Percentiles rank a stretch among this genome's conserved stretches.
These are phyloP conservation scores for Solanum sejunctum DNA, from an alignment of 257 asterid genomes.

Conservation along the genomic window DNA sequence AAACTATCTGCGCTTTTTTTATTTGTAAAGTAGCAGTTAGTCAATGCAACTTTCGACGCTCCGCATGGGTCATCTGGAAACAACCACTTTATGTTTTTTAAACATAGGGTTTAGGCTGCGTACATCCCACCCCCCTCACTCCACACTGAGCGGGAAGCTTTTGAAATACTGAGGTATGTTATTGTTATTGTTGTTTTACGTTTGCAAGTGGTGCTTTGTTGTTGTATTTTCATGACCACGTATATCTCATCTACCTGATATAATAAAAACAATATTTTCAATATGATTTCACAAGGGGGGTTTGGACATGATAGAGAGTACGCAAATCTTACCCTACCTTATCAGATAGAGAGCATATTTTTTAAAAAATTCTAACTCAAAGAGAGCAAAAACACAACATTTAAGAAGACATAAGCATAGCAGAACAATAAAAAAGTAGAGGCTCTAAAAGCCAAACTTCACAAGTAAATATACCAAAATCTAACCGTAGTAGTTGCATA, in stretches of 20 bases:
- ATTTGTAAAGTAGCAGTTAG: no score
- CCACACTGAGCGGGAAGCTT: no score
- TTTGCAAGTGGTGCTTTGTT: slow-evolving; percentile 22
- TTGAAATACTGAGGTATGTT: no score
- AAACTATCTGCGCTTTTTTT: no score
- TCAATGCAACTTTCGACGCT: no score
- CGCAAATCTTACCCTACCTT: not conserved
- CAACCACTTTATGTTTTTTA: no score
- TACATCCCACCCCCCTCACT: no score
- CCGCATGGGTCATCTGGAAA: no score
- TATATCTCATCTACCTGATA: slow-evolving; percentile 31
- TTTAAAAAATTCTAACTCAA: no score
- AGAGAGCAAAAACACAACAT: not conserved
- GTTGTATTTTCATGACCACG: slow-evolving; percentile 80
- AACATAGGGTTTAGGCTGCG: no score
- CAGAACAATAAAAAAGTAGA: not conserved
- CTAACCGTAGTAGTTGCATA: not conserved
- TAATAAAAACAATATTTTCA: not conserved
- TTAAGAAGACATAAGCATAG: not conserved
- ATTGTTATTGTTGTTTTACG: no score
- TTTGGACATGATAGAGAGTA: not conserved
- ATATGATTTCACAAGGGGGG: not conserved
- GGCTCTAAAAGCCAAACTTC: not conserved
- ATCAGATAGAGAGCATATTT: not conserved
- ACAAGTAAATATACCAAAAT: not conserved